Base-by-base conservation (phyloP, 768 basidiomycete species). In the Holtermannia corniformis region DNA sequence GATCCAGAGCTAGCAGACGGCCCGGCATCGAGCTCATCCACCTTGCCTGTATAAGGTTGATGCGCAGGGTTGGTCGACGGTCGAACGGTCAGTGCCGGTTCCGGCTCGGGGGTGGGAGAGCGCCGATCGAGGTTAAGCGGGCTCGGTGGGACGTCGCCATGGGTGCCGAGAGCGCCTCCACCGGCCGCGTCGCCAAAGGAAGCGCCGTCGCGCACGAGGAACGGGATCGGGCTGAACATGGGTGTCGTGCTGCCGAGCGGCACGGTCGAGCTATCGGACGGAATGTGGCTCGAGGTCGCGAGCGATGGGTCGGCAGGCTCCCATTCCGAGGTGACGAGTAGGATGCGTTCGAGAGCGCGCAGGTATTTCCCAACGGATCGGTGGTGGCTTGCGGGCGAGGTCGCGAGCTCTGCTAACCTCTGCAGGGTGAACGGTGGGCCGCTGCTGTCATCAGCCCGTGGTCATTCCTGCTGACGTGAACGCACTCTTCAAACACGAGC, bases 341-440 rank as follows among this genome's bases (percentile, higher is more conserved):
- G 56, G 21, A 59, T 54, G 45, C 69, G 68, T 51, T 73, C 72
- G 27, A 72, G 37, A 13, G 72, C 66, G 45, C 72, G 68, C 16
- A 73, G 56, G 57, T 67, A 72, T 59, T 73, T 73, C 23, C 72
- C 72, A 4, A 68, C 37, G 3, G 63, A 51, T 2, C 56, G 56
- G 46, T 73, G 66, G 20, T 60, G 54, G 27, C 47, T 21, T 5
- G 53, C 58, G 1, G 72, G 72, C 14, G 56, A 28, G 3, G 57
- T 47, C 0, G 67, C 57, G 2, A 73, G 56, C 47, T 73, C 72
- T 14, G 69, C 67, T 3, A 72, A 42, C 12, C 72, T 66, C 50
- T 73, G 72, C 12, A 73, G 63, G n/a, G 72, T 72, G 58, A 72
- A 73, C 19, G 72, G 72, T 1, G 72, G 66, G 37, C 64, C 66